Evolutionary conservation across 163 green algal genomes (phyloP).

Genomic region (Trebouxia gelatinosa): DNA sequence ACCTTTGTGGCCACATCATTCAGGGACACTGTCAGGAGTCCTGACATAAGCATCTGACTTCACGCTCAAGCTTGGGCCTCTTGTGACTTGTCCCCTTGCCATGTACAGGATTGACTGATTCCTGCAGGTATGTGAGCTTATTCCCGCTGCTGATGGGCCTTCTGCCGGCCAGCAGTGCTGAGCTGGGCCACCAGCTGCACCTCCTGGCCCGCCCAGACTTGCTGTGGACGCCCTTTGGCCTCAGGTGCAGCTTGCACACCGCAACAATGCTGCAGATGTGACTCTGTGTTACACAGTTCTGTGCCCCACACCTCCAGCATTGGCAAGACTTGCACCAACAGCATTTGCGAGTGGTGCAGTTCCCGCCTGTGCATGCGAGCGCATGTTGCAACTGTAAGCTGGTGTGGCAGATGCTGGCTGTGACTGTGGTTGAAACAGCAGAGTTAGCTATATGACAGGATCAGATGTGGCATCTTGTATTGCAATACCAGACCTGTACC

Average conservation of each 20-base stretch:
- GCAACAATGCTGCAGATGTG: neutral
- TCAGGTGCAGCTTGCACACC: slow-evolving; percentile 53
- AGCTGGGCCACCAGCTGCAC: slow-evolving; percentile 61
- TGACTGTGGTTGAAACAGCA: neutral
- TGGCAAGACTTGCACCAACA: neutral
- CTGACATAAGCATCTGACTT: too few species aligned
- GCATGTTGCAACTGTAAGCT: too few species aligned
- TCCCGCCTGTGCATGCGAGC: neutral
- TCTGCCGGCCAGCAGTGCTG: slow-evolving; percentile 57
- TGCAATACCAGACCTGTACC: too few species aligned
- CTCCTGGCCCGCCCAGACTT: slow-evolving; percentile 49
- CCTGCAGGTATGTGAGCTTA: slow-evolving; percentile 80
- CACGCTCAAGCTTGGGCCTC: too few species aligned
- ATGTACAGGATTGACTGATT: neutral
- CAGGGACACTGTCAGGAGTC: too few species aligned
- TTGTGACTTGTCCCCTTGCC: neutral
- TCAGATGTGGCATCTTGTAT: too few species aligned
- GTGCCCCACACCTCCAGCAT: too few species aligned
- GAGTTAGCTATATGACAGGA: too few species aligned
- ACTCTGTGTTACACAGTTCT: too few species aligned
- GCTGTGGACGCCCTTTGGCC: slow-evolving; percentile 76
- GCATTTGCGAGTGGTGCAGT: neutral
- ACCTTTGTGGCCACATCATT: neutral
- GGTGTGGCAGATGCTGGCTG: too few species aligned
- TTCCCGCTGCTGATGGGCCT: slow-evolving; percentile 92